Base-by-base conservation (phyloP, 1,284 basidiomycete genomes). In the Trichosporon sp. region DNA sequence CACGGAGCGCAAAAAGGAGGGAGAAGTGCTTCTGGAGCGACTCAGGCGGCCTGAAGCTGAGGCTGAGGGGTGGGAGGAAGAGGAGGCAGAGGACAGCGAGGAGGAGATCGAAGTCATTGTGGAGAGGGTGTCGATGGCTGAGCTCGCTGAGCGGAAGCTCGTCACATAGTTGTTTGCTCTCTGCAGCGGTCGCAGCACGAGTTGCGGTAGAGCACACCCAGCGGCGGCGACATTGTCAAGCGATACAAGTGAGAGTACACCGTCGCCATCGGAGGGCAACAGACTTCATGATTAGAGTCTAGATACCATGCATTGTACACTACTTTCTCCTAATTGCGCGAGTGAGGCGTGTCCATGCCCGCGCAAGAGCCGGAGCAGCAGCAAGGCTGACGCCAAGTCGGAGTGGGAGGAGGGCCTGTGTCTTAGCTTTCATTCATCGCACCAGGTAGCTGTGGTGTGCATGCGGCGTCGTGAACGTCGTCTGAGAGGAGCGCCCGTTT, bases 351-450 rank as follows among this genome's bases (percentile, higher is more conserved):
- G 49, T n/a, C 49, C 49, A 54, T 9, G 81, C 66, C 54, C 90
- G 82, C 11, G 91, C 89, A 76, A 93, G 89, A 10, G 83, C 83
- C 10, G 91, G 92, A 0, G 91, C 84, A 2, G 89, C 81, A 70
- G 88, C 91, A 31, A 94, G 69, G 1, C 90, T 91, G 1, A 87
- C 74, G 0, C 85, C 90, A 66, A 95, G 85, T 8, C 92, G 86
- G 19, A 89, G 74, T 2, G 92, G 91, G 3, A 92, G 74, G 13
- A 93, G 78, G 0, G 89, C 89, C 91, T 94, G 69, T n/a, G 23
- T 6, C 58, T 67, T 25, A 67, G 66, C 32, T 29, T 25, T 58
- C 56, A 63, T 23, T 58, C 59, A n/a, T n/a, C n/a, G n/a, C n/a
- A n/a, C n/a, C n/a, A n/a, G n/a, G n/a, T n/a, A n/a, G n/a, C n/a